Conservation (phyloP, 495 filamentous ascomycete genomes). For the Aspergillus saccharolyticus region DNA sequence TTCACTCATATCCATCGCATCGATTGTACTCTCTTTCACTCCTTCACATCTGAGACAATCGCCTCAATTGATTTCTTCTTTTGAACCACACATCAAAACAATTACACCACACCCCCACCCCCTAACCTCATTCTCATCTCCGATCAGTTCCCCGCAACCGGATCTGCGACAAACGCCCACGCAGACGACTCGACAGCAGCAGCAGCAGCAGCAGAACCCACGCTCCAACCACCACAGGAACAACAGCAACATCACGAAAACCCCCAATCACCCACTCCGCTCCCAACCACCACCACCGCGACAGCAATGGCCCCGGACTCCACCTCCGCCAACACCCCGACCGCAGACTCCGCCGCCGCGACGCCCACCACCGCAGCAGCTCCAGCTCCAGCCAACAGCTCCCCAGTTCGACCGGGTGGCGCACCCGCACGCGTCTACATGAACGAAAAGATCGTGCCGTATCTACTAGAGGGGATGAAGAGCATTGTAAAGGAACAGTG, state of each 20-base stretch:
- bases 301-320: slow-evolving; percentile 15
- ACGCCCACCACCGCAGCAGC: slow-evolving; percentile 26
- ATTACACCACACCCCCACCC: background rate
- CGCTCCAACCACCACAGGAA: no score
- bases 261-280: slow-evolving; percentile 20
- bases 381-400: slow-evolving; percentile 1
- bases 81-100: no score
- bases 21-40: background rate
- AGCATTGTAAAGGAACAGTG: slow-evolving; percentile 76
- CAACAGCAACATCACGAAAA: slow-evolving; percentile 6
- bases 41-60: no score
- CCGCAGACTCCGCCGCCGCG: slow-evolving; percentile 34
- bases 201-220: slow-evolving; percentile 5
- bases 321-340: slow-evolving; percentile 30
- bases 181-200: background rate
- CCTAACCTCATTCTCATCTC: background rate
- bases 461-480: slow-evolving; percentile 91
- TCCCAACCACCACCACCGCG: background rate
- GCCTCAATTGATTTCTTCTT: background rate
- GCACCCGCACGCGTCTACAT: slow-evolving; percentile 84
- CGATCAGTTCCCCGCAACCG: slow-evolving; percentile 7
- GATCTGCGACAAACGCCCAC: slow-evolving; percentile 15
- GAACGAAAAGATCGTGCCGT: slow-evolving; percentile 80
- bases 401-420: slow-evolving; percentile 57
- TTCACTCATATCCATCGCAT: background rate